Conservation (phyloP, 2,329 filamentous ascomycete genomes). For the Magnaporthiopsis poae region DNA sequence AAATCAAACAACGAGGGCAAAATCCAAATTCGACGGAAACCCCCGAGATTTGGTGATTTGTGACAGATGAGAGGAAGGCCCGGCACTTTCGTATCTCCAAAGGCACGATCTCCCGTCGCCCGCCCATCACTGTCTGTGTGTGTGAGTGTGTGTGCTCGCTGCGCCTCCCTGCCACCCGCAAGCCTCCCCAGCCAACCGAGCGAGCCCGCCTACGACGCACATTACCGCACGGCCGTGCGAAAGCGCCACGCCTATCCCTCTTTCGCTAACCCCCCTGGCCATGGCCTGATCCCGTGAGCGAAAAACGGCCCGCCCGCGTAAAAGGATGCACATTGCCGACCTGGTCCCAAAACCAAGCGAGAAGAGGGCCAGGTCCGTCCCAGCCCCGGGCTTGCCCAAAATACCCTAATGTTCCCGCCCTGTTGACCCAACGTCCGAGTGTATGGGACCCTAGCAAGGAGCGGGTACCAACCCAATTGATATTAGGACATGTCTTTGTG, state of each 20-base stretch:
- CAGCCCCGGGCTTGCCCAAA: background rate
- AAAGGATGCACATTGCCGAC: background rate
- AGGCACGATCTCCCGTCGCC: background rate
- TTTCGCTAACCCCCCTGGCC: background rate
- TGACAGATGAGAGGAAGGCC: background rate
- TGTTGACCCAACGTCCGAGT: background rate
- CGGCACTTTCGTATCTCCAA: background rate
- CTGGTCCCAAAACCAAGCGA: background rate
- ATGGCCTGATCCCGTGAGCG: background rate
- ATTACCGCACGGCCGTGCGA: background rate
- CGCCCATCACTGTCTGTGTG: background rate
- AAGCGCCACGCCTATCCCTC: no score
- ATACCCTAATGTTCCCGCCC: background rate
- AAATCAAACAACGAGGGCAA: no score
- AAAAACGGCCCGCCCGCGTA: background rate
- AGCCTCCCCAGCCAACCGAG: no score
- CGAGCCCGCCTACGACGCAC: no score
- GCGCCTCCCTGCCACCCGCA: background rate
- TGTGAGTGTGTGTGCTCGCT: background rate
- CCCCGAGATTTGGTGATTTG: background rate
- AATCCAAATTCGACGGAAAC: no score
- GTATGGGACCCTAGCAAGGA: no score
- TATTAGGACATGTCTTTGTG: background rate
- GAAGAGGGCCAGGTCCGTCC: no score
- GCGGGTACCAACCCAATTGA: background rate